Evolutionary conservation across 768 basidiomycete species (phyloP).

Genomic region (Suillus fuscotomentosus): DNA sequence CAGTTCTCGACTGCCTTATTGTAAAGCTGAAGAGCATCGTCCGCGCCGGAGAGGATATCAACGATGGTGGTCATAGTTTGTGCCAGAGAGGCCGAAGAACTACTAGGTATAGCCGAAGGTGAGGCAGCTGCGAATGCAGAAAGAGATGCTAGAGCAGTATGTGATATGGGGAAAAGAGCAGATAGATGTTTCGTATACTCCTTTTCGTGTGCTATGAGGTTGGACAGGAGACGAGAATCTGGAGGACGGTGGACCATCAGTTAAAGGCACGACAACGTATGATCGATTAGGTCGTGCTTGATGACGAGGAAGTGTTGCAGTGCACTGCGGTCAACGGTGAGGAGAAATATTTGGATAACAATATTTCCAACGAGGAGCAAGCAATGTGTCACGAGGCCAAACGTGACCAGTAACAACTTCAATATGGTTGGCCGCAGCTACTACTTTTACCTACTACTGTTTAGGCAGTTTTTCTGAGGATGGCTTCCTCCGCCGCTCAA

Average conservation of each 20-base stretch:
- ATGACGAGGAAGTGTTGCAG: not conserved
- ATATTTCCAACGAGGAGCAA: not conserved
- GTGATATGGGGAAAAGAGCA: slow-evolving; percentile 56
- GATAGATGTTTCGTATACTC: slow-evolving; percentile 63
- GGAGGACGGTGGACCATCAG: slow-evolving; percentile 61
- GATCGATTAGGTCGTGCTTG: not conserved
- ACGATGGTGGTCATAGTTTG: slow-evolving; percentile 41
- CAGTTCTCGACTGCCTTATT: slow-evolving; percentile 61
- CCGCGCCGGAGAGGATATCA: slow-evolving; percentile 57
- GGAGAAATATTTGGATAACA: not conserved
- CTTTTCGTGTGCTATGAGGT: slow-evolving; percentile 69
- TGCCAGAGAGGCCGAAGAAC: slow-evolving; percentile 16
- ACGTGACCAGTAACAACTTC: too few species aligned
- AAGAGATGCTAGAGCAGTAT: slow-evolving; percentile 61
- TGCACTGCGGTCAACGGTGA: not conserved
- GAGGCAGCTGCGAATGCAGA: slow-evolving; percentile 74
- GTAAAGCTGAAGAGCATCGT: slow-evolving; percentile 67
- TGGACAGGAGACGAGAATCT: slow-evolving; percentile 69
- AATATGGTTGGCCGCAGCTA: too few species aligned
- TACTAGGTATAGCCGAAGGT: slow-evolving; percentile 50
- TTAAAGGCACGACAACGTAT: not conserved
- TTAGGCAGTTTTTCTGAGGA: too few species aligned
- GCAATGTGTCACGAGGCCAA: too few species aligned
- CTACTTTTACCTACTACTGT: too few species aligned
- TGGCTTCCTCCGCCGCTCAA: too few species aligned